These are phyloP conservation scores for Neurospora tetraspora DNA, from an alignment of 495 filamentous ascomycete genomes.

Conservation along the genomic window DNA sequence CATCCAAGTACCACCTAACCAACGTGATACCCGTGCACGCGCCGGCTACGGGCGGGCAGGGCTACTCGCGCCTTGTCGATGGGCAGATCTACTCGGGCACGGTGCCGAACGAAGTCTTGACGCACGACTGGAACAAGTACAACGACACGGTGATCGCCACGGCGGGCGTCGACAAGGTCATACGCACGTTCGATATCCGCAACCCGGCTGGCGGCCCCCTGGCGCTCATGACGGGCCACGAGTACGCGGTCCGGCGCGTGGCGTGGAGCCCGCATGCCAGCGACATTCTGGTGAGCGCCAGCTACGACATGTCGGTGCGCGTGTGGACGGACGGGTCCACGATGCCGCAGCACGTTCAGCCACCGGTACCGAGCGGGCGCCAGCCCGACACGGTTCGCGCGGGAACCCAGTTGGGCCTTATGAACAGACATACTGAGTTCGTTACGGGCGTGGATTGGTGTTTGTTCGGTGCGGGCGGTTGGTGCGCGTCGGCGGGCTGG, in stretches of 20 bases:
- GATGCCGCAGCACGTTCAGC: constrained; percentile 21
- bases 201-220: constrained; percentile 60
- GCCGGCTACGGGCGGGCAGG: constrained; percentile 27
- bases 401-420: constrained; percentile 69
- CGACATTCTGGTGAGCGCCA: constrained; percentile 75
- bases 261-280: constrained; percentile 87
- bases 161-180: constrained; percentile 77
- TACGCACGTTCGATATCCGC: constrained; percentile 84
- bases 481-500: constrained; percentile 91
- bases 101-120: constrained; percentile 61
- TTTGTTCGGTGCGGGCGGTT: constrained; percentile 87
- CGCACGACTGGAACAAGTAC: constrained; percentile 99
- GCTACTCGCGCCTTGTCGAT: constrained; percentile 20
- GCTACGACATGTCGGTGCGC: constrained; percentile 95
- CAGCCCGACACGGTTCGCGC: constrained; percentile 25
- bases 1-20: constrained; percentile 72
- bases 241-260: constrained; percentile 77
- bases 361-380: constrained; percentile 4
- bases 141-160: constrained; percentile 70
- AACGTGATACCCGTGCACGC: constrained; percentile 68
- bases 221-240: constrained; percentile 66
- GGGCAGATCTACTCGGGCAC: constrained; percentile 24
- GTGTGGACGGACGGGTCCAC: constrained; percentile 76
- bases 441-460: constrained; percentile 98
- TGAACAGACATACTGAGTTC: constrained; percentile 92